phyloP scores from a whole-genome alignment of 2,329 filamentous ascomycete genomes.

The Sordariomycetes sp. region DNA sequence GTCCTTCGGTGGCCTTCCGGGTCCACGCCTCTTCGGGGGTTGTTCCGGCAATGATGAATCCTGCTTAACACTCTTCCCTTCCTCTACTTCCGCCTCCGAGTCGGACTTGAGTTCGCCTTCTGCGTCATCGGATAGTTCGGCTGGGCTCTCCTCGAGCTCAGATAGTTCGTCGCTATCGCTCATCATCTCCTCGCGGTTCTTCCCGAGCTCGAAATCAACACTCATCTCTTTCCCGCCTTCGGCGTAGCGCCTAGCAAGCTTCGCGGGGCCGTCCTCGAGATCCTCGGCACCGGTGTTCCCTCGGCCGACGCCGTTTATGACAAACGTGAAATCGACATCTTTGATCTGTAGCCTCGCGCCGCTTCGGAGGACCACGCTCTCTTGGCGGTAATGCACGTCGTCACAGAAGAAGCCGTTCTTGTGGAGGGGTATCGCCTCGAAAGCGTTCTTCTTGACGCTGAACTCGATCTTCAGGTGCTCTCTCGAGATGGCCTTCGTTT shows the following conservation, averaged over 20 bases:
- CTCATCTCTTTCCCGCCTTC: slow-evolving; percentile 60
- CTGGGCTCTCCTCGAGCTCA: slow-evolving; percentile 27
- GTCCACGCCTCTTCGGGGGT: slow-evolving; percentile 59
- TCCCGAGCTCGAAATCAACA: slow-evolving; percentile 58
- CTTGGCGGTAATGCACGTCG: slow-evolving; percentile 44
- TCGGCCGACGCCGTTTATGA: slow-evolving; percentile 52
- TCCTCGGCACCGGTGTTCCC: slow-evolving; percentile 50
- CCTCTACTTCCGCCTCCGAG: slow-evolving; percentile 15
- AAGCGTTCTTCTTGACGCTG: slow-evolving; percentile 50
- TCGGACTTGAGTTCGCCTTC: slow-evolving; percentile 15
- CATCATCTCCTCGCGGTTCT: slow-evolving; percentile 43
- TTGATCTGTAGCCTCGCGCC: slow-evolving; percentile 63
- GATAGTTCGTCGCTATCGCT: slow-evolving; percentile 45
- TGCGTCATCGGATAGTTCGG: slow-evolving; percentile 24
- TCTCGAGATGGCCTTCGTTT: slow-evolving; percentile 64
- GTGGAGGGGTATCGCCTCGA: slow-evolving; percentile 51
- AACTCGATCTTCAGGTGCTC: slow-evolving; percentile 65
- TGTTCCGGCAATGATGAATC: slow-evolving; percentile 10
- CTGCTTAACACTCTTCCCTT: slow-evolving; percentile 8
- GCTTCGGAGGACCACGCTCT: slow-evolving; percentile 47
- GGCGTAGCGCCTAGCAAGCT: slow-evolving; percentile 36
- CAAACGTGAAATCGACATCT: slow-evolving; percentile 56
- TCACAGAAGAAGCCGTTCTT: slow-evolving; percentile 62
- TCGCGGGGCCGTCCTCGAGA: slow-evolving; percentile 33
- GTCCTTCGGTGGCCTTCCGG: slow-evolving; percentile 73